These are phyloP conservation scores for Xerocomus spinulosus DNA, from an alignment of 768 basidiomycete genomes.

Conservation along the genomic window DNA sequence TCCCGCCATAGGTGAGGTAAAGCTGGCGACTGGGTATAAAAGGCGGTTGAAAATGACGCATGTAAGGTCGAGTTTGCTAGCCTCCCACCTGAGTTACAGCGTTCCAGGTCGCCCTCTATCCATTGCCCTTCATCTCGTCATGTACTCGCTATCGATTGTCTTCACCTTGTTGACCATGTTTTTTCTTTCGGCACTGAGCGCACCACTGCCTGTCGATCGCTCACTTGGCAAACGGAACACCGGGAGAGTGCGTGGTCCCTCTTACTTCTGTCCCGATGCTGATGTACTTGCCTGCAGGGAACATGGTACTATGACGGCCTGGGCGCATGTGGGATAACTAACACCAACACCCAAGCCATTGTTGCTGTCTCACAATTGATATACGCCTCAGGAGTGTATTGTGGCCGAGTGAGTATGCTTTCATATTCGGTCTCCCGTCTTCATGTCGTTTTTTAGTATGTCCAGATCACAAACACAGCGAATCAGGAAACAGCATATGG, in stretches of 20 bases:
- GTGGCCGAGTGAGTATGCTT: conserved; percentile 49
- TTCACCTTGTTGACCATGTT: conserved; percentile 40
- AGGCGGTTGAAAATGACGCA: conserved; percentile 8
- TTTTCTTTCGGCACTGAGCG: conserved; percentile 39
- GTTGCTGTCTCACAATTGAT: conserved; percentile 56
- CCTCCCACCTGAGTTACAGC: conserved; percentile 4
- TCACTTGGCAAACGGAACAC: conserved; percentile 48
- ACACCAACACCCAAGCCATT: conserved; percentile 48
- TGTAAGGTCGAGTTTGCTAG: not conserved
- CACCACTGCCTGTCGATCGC: conserved; percentile 27
- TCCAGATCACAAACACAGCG: conserved; percentile 54
- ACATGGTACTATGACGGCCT: conserved; percentile 60
- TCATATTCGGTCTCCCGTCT: not conserved
- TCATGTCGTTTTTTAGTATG: conserved; percentile 39
- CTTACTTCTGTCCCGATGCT: not conserved
- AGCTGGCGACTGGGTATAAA: conserved; percentile 23
- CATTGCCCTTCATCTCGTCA: conserved; percentile 3
- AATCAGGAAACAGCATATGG: conserved; percentile 50
- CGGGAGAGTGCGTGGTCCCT: conserved; percentile 47
- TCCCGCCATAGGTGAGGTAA: conserved; percentile 30
- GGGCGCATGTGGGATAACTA: conserved; percentile 60
- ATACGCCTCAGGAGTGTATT: conserved; percentile 53
- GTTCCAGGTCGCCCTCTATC: not conserved
- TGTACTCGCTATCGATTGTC: conserved; percentile 23
- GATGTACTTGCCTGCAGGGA: conserved; percentile 39